Base-by-base conservation (phyloP, 805 yeast genomes). In the Debaryomyces maramus region DNA sequence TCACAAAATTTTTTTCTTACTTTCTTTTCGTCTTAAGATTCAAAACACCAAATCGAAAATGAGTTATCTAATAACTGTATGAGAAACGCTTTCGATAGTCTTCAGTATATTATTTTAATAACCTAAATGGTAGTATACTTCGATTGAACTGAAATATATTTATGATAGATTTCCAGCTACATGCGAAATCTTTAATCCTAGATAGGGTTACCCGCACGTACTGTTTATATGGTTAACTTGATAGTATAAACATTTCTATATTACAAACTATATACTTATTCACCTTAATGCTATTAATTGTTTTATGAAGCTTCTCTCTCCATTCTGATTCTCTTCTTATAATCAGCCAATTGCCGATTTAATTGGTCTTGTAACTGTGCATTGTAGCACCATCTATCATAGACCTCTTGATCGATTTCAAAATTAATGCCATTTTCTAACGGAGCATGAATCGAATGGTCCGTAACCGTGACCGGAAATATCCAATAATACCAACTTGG, bases 401-500 rank as follows among this genome's bases (percentile, higher is more conserved):
- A 67, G 1, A 73, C 56, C 3, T 52, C 63, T 20, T 73, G 71
- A 45, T 77, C 68, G 3, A 75, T 65, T 17, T 68, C 73, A 48
- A 66, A 84, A 48, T 70, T 75, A 17, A 83, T 50, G 0, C 89
- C 90, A 39, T 67, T 63, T 22, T 51, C 55, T 28, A 46, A 49
- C 3, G 42, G 44, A 1, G 51, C 53, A 7, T 43, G 22, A 19
- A 61, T 46, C 2, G 48, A 38, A n/a, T 40, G 41, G 18, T 43
- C 43, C 3, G 64, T 55, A 14, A 56, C 53, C 10, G 45, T 17
- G 1, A 60, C 40, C 0, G 98, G 98, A 1, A 89, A 55, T 6
- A 83, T 34, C 97, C 97, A 89, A 44, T 81, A 80, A 6, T 45
- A 34, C 77, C 80, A 73, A 1, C 65, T 58, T 2, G 58, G 44